phyloP scores from a whole-genome alignment of 2,329 filamentous ascomycete species.

The Fusarium papillatum region DNA sequence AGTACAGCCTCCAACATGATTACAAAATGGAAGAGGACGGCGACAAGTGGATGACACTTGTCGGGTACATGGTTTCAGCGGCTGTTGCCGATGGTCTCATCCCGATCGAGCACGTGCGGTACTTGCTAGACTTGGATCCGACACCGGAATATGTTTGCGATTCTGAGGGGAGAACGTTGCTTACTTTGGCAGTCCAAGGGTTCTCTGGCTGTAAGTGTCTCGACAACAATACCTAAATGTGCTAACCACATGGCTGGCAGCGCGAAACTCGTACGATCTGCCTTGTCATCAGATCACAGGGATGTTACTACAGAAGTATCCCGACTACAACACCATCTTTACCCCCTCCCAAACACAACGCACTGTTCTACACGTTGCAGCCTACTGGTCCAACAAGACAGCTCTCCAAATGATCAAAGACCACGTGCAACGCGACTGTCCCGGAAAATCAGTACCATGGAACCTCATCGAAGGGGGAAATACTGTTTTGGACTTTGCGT shows the following conservation, averaged over 20 bases:
- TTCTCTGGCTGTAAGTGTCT: not conserved
- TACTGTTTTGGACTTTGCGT: not conserved
- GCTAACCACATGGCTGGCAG: not conserved
- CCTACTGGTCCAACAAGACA: not conserved
- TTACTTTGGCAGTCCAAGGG: not conserved
- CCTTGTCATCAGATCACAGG: not conserved
- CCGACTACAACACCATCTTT: not conserved
- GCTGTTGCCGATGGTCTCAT: not conserved
- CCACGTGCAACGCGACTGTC: not conserved
- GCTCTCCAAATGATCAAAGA: not conserved
- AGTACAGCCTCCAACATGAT: not conserved
- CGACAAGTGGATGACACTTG: not conserved
- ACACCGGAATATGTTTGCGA: not conserved
- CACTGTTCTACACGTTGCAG: not conserved
- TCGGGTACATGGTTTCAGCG: not conserved
- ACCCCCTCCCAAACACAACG: not conserved
- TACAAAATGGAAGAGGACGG: not conserved
- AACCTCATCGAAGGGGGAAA: not conserved
- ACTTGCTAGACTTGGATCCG: not conserved
- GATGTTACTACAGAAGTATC: not conserved
- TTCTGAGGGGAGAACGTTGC: not conserved
- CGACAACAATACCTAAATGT: fast-evolving
- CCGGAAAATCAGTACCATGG: not conserved
- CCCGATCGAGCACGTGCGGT: not conserved
- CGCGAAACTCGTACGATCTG: not conserved